Base-by-base conservation (phyloP, 352 stramenopile genomes). In the Pythium brachiatum region DNA sequence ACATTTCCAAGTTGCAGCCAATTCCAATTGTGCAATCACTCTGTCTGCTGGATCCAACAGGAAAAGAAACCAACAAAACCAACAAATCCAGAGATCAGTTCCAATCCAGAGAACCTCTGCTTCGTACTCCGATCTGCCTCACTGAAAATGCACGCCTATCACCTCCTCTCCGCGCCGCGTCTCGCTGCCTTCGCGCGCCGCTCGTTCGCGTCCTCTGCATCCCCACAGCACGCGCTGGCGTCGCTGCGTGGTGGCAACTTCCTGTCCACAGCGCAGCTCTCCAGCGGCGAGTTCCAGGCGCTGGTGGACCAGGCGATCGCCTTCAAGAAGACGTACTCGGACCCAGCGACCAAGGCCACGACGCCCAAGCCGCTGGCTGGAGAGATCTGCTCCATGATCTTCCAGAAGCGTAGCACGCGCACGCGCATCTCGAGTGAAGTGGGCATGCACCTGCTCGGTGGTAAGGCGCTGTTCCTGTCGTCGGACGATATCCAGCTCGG, bases 401-500 rank as follows among this genome's bases (percentile, higher is more conserved):
- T 98, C 73, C 90, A 98, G 62, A 98, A 98, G 73, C 84, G 92
- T 48, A 96, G 81, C 51, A 98, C 92, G 15, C 90, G 92, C 61
- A 98, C 92, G 15, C 86, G 92, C 52, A 95, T 98, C 32, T 96
- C 86, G 53, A 97, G 88, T 13, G 95, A 99, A 81, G 98, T 97
- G 21, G 97, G 97, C 25, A 99, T 99, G 92, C 83, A 91, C 52
- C 60, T 98, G 55, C 81, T 99, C 13, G 97, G 97, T 50, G 97
- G 97, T 27, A 96, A 98, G 57, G 92, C 92, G 26, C 84, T 99
- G 5, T 99, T 99, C 75, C 87, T 99, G 11, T 97, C 94, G 9
- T 96, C 94, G 7, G 93, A 96, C 25, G 97, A 99, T 76, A 99
- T 99, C 70, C 97, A 99, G 75, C 75, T 99, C 23, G 97, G 97